phyloP scores from a whole-genome alignment of 2,329 filamentous ascomycete genomes.

The Microdochium bolleyi region DNA sequence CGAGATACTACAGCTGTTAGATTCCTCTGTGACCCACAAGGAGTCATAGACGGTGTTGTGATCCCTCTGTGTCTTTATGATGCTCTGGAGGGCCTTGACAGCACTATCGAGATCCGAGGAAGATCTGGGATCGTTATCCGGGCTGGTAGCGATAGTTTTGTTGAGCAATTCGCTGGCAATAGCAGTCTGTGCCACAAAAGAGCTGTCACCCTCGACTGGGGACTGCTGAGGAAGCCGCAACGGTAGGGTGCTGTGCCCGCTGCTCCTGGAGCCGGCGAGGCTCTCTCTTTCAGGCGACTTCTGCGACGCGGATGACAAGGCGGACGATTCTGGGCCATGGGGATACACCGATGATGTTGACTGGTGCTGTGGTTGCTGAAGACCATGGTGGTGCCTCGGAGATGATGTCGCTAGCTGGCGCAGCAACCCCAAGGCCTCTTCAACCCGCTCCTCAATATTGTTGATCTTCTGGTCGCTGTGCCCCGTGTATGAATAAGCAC shows the following conservation, averaged over 20 bases:
- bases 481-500: neutral
- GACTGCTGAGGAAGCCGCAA: neutral
- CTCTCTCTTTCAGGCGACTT: neutral
- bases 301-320: neutral
- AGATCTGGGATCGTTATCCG: constrained; percentile 27
- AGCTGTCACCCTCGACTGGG: constrained; percentile 36
- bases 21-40: neutral
- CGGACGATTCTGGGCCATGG: constrained; percentile 17
- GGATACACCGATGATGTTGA: constrained; percentile 21
- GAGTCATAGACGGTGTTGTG: neutral
- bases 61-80: constrained; percentile 21
- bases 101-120: constrained; percentile 38
- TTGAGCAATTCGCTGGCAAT: constrained; percentile 46
- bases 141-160: constrained; percentile 33
- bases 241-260: neutral
- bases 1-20: neutral
- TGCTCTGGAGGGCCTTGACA: constrained; percentile 37
- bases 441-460: constrained; percentile 18
- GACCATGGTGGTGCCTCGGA: constrained; percentile 7
- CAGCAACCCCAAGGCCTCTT: constrained; percentile 18
- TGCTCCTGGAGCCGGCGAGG: neutral
- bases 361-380: constrained; percentile 12
- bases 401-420: constrained; percentile 11
- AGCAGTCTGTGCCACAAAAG: constrained; percentile 38
- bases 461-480: constrained; percentile 17